Base-by-base conservation (phyloP, 1,284 basidiomycete genomes). In the Microbotryomycetes sp. region DNA sequence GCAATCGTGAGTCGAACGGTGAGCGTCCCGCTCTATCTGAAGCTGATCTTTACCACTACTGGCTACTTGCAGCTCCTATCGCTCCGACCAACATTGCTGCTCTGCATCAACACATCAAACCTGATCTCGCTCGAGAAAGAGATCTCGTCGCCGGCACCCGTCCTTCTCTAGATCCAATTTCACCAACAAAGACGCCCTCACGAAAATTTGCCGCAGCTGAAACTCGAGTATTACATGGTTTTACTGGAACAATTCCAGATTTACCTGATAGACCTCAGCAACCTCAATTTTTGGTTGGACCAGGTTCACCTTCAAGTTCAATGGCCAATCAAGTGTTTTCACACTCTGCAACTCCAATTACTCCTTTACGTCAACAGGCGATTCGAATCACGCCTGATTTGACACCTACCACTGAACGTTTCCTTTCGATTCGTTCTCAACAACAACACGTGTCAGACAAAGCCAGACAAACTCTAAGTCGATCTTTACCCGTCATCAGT, bases 401-500 rank as follows among this genome's bases (percentile, higher is more conserved):
- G 12, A 12, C 36, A 12, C 36, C 36, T 19, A 42, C 36, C 19
- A 42, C 9, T 12, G 19, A 42, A 19, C 9, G 36, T 12, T n/a
- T n/a, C n/a, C n/a, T n/a, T n/a, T n/a, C n/a, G n/a, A n/a, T n/a
- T n/a, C n/a, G n/a, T n/a, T n/a, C n/a, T n/a, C n/a, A n/a, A n/a
- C 36, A 42, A 42, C 36, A 42, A 42, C 36, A 42, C 36, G 36
- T 42, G 9, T 12, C 36, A 19, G 36, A 42, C 22, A 9, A 29
- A n/a, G 23, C 62, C 1, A 50, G 49, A 32, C 29, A 48, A 16
- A 58, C 62, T 3, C 52, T 69, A 1, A 32, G 62, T 15, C 58
- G 56, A 23, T 60, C 60, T 1, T 58, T 69, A 14, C 68, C 68
- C 9, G 29, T 61, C n/a, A 54, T 58, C 16, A 55, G 60, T 4